Evolutionary conservation across 176 grass and related monocot genomes (phyloP).

Genomic region (Juncus effusus): DNA sequence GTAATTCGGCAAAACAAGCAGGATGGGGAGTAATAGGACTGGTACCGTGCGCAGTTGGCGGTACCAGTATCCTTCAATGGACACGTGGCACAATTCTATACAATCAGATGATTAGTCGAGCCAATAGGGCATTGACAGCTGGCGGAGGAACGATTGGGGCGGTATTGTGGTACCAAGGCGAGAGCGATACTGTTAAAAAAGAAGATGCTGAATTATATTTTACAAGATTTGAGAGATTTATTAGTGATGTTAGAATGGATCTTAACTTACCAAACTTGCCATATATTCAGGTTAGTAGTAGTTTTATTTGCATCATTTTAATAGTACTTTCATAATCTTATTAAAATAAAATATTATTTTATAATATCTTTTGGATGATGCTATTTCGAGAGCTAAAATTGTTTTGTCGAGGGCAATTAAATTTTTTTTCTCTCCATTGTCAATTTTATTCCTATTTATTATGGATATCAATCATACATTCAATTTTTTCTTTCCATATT

Average conservation of each 20-base stretch:
- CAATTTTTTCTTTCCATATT: too few relatives aligned
- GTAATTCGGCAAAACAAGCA: conserved; percentile 7
- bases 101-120: conserved; percentile 40
- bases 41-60: conserved; percentile 79
- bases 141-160: conserved; percentile 52
- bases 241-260: conserved; percentile 50
- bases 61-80: conserved; percentile 68
- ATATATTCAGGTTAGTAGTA: conserved; percentile 55
- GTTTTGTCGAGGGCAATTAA: too few relatives aligned
- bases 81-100: conserved; percentile 45
- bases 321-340: too few relatives aligned
- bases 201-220: conserved; percentile 56
- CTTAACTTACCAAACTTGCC: conserved; percentile 54
- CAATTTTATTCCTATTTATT: too few relatives aligned
- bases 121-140: conserved; percentile 36
- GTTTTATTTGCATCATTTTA: too few relatives aligned
- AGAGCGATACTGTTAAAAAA: conserved; percentile 70
- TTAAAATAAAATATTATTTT: too few relatives aligned
- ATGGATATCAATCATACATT: too few relatives aligned
- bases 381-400: too few relatives aligned
- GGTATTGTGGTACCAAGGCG: conserved; percentile 90
- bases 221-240: conserved; percentile 40
- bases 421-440: too few relatives aligned
- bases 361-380: too few relatives aligned
- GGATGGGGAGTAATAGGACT: conserved; percentile 28